These are phyloP conservation scores for Erythrophleum ivorense DNA, from an alignment of 331 rosid genomes.

Conservation along the genomic window DNA sequence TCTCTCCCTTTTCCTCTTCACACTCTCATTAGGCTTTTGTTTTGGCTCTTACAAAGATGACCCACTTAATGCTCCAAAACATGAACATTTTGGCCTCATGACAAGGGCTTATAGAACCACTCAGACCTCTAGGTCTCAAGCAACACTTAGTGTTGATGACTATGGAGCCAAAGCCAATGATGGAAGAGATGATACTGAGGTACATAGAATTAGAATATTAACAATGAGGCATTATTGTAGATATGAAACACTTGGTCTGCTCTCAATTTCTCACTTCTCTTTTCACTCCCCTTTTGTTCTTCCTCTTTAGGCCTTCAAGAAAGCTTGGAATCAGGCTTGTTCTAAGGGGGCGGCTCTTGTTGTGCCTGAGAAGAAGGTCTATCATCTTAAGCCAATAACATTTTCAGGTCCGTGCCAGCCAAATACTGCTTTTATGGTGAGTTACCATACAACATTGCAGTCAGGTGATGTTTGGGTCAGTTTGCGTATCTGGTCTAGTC, in stretches of 20 bases:
- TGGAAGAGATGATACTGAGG: conserved; percentile 67
- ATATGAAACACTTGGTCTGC: neutral
- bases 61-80: conserved; percentile 36
- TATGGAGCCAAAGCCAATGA: conserved; percentile 69
- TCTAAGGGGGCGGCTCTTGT: conserved; percentile 53
- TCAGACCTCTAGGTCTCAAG: neutral
- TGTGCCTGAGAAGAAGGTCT: conserved; percentile 59
- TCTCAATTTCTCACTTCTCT: neutral
- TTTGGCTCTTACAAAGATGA: conserved; percentile 43
- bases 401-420: conserved; percentile 88
- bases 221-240: neutral
- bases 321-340: conserved; percentile 80
- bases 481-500: neutral
- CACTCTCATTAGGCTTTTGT: conserved; percentile 49
- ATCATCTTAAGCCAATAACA: conserved; percentile 68
- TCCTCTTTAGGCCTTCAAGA: conserved; percentile 62
- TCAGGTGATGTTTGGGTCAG: neutral
- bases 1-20: conserved; percentile 38
- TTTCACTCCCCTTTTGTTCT: neutral
- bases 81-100: conserved; percentile 27
- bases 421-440: conserved; percentile 57
- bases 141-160: conserved; percentile 50
- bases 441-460: conserved; percentile 1
- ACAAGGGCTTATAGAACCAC: conserved; percentile 17
- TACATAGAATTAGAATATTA: neutral